A percentile compares a stretch with the other conserved stretches of the same genome.
Evolutionary conservation across 352 stramenopile genomes (phyloP).

Genomic region (Pythium graminicola): DNA sequence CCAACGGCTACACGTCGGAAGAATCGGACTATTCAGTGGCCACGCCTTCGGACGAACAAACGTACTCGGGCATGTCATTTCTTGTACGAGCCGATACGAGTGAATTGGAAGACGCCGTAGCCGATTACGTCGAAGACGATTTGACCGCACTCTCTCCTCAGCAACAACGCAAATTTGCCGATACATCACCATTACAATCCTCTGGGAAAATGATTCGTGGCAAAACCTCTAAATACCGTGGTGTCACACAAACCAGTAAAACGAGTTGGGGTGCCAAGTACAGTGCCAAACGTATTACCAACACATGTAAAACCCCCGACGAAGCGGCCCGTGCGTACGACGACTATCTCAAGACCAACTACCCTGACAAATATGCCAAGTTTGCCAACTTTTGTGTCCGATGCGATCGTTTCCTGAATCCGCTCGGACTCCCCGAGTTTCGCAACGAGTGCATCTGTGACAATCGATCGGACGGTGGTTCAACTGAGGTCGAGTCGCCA

Average conservation of each 20-base stretch:
- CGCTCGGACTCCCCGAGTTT: slow-evolving; percentile 62
- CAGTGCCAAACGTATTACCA: slow-evolving; percentile 83
- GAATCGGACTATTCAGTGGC: slow-evolving; percentile 75
- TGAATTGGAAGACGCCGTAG: slow-evolving; percentile 60
- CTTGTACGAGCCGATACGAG: slow-evolving; percentile 45
- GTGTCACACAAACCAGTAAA: slow-evolving; percentile 82
- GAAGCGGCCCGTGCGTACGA: slow-evolving; percentile 79
- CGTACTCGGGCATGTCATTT: slow-evolving; percentile 75
- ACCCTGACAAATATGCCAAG: slow-evolving; percentile 78
- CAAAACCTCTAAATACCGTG: slow-evolving; percentile 86
- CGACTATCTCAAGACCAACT: slow-evolving; percentile 73
- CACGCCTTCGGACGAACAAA: slow-evolving; percentile 62
- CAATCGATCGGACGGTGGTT: slow-evolving; percentile 11
- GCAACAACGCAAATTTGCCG: slow-evolving; percentile 44
- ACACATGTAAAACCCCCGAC: slow-evolving; percentile 84
- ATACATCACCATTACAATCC: slow-evolving; percentile 7
- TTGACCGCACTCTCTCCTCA: slow-evolving; percentile 39
- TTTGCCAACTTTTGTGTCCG: slow-evolving; percentile 84
- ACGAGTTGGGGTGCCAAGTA: slow-evolving; percentile 86
- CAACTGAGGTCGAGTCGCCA: slow-evolving; percentile 22
- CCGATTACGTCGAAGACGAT: slow-evolving; percentile 37
- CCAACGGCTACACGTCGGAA: slow-evolving; percentile 78
- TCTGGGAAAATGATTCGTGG: slow-evolving; percentile 72
- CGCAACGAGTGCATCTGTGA: slow-evolving; percentile 68
- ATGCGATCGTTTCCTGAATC: slow-evolving; percentile 78